Evolutionary conservation across 2,329 filamentous ascomycete species (phyloP).

Genomic region (Apiospora rasikravindrae): DNA sequence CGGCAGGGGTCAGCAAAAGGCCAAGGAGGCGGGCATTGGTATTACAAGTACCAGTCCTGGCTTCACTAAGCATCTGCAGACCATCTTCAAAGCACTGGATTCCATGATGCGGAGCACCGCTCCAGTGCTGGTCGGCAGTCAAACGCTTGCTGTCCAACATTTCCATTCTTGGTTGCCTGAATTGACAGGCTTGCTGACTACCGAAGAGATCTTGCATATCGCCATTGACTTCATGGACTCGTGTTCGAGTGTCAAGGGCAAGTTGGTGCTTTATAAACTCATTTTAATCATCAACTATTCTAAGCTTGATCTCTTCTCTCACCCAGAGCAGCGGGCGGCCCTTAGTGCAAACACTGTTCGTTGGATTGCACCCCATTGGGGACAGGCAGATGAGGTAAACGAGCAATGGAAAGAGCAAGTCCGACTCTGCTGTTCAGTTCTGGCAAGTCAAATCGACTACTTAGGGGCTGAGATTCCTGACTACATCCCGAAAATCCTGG

Average conservation of each 20-base stretch:
- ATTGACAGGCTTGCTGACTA: constrained; percentile 74
- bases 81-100: constrained; percentile 89
- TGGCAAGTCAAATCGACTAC: constrained; percentile 82
- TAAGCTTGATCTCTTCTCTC: constrained; percentile 78
- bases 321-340: constrained; percentile 75
- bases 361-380: constrained; percentile 96
- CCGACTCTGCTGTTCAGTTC: constrained; percentile 87
- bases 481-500: constrained; percentile 88
- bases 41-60: constrained; percentile 74
- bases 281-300: constrained; percentile 92
- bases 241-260: constrained; percentile 84
- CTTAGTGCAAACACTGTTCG: constrained; percentile 82
- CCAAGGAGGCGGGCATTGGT: constrained; percentile 86
- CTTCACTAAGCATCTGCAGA: constrained; percentile 83
- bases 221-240: constrained; percentile 94
- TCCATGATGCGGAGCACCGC: constrained; percentile 86
- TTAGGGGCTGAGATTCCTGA: constrained; percentile 83
- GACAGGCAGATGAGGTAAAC: constrained; percentile 71
- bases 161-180: constrained; percentile 98
- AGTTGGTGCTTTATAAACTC: constrained; percentile 89
- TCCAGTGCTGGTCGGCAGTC: constrained; percentile 87
- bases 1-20: constrained; percentile 82
- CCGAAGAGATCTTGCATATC: constrained; percentile 87
- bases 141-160: constrained; percentile 93
- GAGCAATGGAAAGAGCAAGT: constrained; percentile 94